Conservation (phyloP, 2,329 filamentous ascomycete species). For the Aspergillus tubingensis region DNA sequence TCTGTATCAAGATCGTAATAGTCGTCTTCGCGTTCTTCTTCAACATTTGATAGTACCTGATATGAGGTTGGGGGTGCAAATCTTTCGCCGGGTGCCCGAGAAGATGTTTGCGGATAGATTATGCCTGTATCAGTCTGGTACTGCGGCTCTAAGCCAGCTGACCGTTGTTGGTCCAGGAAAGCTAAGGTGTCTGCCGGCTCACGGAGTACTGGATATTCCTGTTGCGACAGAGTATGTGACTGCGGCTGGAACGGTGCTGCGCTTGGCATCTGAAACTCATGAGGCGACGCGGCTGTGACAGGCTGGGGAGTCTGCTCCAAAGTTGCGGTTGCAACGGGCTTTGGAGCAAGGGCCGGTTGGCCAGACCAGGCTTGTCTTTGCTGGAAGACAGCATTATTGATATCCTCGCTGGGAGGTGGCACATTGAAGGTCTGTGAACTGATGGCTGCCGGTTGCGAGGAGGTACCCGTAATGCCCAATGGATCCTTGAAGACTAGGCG, state of each 20-base stretch:
- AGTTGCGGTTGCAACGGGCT: slow-evolving; percentile 21
- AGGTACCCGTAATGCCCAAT: slow-evolving; percentile 35
- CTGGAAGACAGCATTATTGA: slow-evolving; percentile 25
- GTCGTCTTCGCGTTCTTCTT: slow-evolving; percentile 61
- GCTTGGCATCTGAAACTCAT: slow-evolving; percentile 6
- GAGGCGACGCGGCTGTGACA: slow-evolving; percentile 7
- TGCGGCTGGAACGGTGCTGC: slow-evolving; percentile 15
- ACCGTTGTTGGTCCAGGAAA: not conserved
- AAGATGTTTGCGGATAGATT: not conserved
- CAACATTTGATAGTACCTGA: slow-evolving; percentile 42
- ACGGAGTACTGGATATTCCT: not conserved
- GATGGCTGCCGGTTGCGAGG: slow-evolving; percentile 24
- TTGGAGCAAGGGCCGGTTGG: slow-evolving; percentile 38
- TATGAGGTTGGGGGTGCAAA: not conserved
- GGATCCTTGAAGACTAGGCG: slow-evolving; percentile 46
- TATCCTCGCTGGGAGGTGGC: slow-evolving; percentile 25
- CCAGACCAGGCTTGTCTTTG: slow-evolving; percentile 27
- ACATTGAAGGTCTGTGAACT: slow-evolving; percentile 7
- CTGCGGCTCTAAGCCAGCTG: not conserved
- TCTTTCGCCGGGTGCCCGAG: not conserved
- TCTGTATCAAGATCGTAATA: slow-evolving; percentile 64
- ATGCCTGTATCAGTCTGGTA: not conserved
- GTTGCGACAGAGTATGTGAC: not conserved
- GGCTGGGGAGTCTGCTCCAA: slow-evolving; percentile 14
- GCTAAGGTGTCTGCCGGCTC: not conserved